Evolutionary conservation across 495 filamentous ascomycete genomes (phyloP), one percentile per base, ranked within the genome.

Genomic region (Penicillium salamii): DNA sequence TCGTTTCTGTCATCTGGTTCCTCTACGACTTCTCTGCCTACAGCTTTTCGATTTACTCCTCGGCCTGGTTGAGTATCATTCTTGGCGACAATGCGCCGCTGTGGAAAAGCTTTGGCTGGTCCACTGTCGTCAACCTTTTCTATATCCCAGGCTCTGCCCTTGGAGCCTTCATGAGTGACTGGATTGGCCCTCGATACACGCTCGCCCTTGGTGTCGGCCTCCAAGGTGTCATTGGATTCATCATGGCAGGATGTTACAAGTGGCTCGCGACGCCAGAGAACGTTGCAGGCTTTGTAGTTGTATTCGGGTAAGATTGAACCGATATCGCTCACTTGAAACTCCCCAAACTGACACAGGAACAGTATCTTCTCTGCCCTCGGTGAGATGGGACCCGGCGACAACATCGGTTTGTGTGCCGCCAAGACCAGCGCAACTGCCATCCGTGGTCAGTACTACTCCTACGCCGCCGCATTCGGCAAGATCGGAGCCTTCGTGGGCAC

Each of bases 401-500:
- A 96, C 65, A 95, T 96, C 57, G 90, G 91, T 5, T 79, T 96
- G 1, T 68, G 91, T 17, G 90, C 91, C 0, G 87, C 88, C 43
- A 96, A 95, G 70, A 91, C 88, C 13, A 86, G 84, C 63, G 88
- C 91, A 1, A 97, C 91, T 3, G 83, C 84, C 9, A 85, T 97
- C 26, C 77, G 91, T 18, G 91, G 91, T 8, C 89, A 93, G 60
- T 97, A 95, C 71, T 97, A 97, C 66, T 89, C 87, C 11, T 82
- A 95, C 45, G 90, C 90, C 1, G 91, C 91, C 1, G 91, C 91
- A 0, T 52, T 84, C 0, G 90, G 91, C 32, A 96, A 95, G 69
- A 79, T 95, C 39, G 91, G 91, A 14, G 91, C 89, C 7, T 96
- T 96, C 58, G 82, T 95, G n/a, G 91, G 91, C 32, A 87, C 86